These are phyloP conservation scores for Rosa hybrid DNA, from an alignment of 331 rosid genomes.

Conservation along the genomic window DNA sequence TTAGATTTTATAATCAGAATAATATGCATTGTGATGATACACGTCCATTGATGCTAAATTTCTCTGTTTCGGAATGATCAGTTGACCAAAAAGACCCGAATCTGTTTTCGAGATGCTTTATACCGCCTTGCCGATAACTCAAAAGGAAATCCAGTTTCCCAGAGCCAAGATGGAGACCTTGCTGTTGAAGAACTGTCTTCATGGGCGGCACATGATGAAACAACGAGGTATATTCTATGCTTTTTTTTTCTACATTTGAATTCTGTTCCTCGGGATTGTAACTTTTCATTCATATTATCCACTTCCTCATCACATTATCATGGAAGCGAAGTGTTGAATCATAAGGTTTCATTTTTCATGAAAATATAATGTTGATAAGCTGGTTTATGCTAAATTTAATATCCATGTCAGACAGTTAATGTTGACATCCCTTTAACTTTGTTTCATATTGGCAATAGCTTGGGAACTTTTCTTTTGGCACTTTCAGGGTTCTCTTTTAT, in stretches of 20 bases:
- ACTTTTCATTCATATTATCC: background rate
- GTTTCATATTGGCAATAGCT: background rate
- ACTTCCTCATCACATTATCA: background rate
- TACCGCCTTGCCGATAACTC: constrained; percentile 67
- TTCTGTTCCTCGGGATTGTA: background rate
- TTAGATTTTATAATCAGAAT: constrained; percentile 6
- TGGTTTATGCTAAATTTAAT: background rate
- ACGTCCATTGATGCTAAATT: constrained; percentile 18
- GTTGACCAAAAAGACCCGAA: constrained; percentile 56
- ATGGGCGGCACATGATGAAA: constrained; percentile 23
- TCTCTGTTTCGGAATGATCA: constrained; percentile 25
- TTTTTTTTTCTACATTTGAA: background rate
- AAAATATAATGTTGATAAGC: background rate
- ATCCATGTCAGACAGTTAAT: background rate
- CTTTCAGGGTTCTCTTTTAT: background rate
- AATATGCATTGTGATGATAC: background rate
- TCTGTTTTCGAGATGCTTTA: constrained; percentile 65
- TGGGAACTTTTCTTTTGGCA: background rate
- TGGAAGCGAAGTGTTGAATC: background rate
- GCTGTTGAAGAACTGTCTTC: constrained; percentile 12
- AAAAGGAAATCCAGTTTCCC: constrained; percentile 28
- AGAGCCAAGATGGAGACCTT: constrained; percentile 26
- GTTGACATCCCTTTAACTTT: background rate
- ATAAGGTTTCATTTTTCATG: background rate
- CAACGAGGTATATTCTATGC: constrained; percentile 37